Evolutionary conservation across 2,329 filamentous ascomycete genomes (phyloP), one percentile per base, ranked within the genome.

Genomic region (Aspergillus uvarum): DNA sequence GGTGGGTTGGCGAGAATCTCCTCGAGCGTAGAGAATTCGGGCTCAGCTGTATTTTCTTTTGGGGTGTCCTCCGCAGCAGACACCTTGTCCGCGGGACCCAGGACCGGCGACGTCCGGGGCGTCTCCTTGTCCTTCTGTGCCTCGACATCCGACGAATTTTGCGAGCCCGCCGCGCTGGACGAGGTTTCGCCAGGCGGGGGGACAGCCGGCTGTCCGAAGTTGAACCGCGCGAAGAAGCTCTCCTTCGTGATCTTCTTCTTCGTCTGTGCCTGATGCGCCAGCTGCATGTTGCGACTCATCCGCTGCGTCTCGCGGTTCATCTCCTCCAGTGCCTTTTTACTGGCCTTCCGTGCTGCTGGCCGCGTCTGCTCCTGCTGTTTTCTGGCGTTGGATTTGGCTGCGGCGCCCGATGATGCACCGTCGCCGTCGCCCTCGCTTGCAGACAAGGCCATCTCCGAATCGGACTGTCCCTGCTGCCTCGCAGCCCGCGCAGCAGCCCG

Each of bases 221-320:
- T 92, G 80, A 98, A 96, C 24, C 86, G 85, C 56, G 91, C 88
- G 70, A 98, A 90, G 1, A 99, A 81, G 60, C 90, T 90, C 42
- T 87, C 86, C 67, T 93, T 95, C 6, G 89, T 87, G 65, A 96
- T 90, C 78, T 92, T 96, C 81, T 95, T 98, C 76, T 90, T 93
- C 1, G 92, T 96, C 77, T 89, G 91, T 24, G 91, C 90, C 72
- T 96, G 88, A 74, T 98, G 93, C 1, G 90, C 87, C 52, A 99
- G 83, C 75, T 98, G 94, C 85, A 96, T 90, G 71, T 90, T 96
- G 65, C 95, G 85, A 66, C 86, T 89, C 79, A 99, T 86, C 31
- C 95, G 87, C 78, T 99, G 95, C 1, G 94, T 97, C 76, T 99
- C 95, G 59, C 92, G 86, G 68, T 90, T 89, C 89, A 99, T 97